Conservation (phyloP, 345 rosid genomes). For the sweet orange (Citrus sinensis) region DVS_A1.0 CM039161.1:23862501-23863000, state of each 20-base stretch:
- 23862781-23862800: background rate
- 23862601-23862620: constrained; percentile 27
- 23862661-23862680: background rate
- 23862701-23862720: background rate
- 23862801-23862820: background rate
- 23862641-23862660: constrained; percentile 1
- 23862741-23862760: background rate
- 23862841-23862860: background rate
- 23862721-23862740: background rate
- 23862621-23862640: constrained; percentile 42
- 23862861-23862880: background rate
- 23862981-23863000: background rate
- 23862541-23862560: constrained; percentile 17
- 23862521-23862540: background rate
- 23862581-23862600: constrained; percentile 38
- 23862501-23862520: background rate
- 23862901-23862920: background rate
- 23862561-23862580: constrained; percentile 47
- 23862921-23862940: background rate
- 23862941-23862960: background rate
- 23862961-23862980: background rate
- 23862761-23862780: background rate
- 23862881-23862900: background rate
- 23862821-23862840: background rate
- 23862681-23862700: background rate